Evolutionary conservation across 768 basidiomycete species (phyloP).

Genomic region (Cantharellus cinnabarinus): DNA sequence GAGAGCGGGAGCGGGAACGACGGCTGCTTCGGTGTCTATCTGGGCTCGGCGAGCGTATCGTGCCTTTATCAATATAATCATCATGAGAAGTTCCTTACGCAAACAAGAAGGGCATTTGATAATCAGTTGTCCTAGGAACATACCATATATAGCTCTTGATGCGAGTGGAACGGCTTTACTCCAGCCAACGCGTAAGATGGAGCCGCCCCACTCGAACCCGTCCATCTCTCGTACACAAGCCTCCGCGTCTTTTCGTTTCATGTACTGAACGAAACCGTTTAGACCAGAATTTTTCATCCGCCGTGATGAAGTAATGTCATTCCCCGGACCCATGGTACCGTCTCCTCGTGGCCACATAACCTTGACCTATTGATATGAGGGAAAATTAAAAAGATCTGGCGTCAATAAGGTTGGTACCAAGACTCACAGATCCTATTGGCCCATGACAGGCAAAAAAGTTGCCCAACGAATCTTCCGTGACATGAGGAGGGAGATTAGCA

Average conservation of each 20-base stretch:
- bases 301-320: slow-evolving; percentile 54
- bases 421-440: slow-evolving; percentile 72
- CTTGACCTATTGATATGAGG: slow-evolving; percentile 44
- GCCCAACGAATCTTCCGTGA: slow-evolving; percentile 72
- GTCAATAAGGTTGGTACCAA: background rate
- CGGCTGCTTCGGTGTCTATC: too few relatives aligned
- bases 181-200: slow-evolving; percentile 76
- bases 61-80: too few relatives aligned
- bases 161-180: slow-evolving; percentile 89
- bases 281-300: slow-evolving; percentile 54
- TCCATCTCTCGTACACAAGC: slow-evolving; percentile 74
- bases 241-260: slow-evolving; percentile 86
- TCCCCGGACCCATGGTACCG: slow-evolving; percentile 40
- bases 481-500: slow-evolving; percentile 72
- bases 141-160: slow-evolving; percentile 50
- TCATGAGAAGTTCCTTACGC: too few relatives aligned
- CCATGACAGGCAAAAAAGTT: slow-evolving; percentile 80
- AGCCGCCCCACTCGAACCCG: slow-evolving; percentile 89
- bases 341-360: slow-evolving; percentile 98
- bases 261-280: slow-evolving; percentile 92
- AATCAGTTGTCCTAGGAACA: slow-evolving; percentile 7
- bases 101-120: background rate
- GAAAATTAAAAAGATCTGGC: background rate
- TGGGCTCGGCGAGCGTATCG: too few relatives aligned
- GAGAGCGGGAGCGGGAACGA: too few relatives aligned